phyloP scores from a whole-genome alignment of 768 basidiomycete species.

The Boletus insuetus region DNA sequence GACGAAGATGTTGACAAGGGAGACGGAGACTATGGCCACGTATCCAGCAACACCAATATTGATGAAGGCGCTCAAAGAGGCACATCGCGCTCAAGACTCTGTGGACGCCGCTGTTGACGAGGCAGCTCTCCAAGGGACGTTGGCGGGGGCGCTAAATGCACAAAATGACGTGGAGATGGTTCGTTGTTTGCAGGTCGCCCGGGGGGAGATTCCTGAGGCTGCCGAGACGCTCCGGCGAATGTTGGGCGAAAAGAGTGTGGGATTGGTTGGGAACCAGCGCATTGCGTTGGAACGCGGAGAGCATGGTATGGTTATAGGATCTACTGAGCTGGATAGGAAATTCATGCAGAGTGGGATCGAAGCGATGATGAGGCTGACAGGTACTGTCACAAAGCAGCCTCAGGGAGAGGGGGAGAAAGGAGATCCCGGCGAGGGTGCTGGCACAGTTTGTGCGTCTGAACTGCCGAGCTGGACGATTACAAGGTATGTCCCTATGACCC shows the following conservation, averaged over 20 bases:
- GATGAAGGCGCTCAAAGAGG: conserved; percentile 11
- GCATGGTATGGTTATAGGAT: background rate
- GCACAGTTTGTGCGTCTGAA: conserved; percentile 12
- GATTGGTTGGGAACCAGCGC: background rate
- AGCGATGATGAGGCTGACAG: conserved; percentile 61
- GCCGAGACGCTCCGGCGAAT: conserved; percentile 21
- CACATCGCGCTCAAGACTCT: conserved; percentile 23
- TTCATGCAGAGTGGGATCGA: conserved; percentile 75
- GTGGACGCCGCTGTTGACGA: conserved; percentile 22
- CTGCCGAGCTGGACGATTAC: conserved; percentile 80
- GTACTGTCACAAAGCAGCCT: conserved; percentile 6
- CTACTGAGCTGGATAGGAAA: conserved; percentile 45
- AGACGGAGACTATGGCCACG: background rate
- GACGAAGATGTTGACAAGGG: background rate
- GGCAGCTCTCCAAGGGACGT: conserved; percentile 20
- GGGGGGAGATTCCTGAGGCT: conserved; percentile 25
- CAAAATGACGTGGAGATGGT: conserved; percentile 21
- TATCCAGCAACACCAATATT: background rate
- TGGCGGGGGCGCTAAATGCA: conserved; percentile 13
- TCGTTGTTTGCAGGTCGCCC: conserved; percentile 20
- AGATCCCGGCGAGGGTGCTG: background rate
- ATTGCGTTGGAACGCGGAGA: background rate
- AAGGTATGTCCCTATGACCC: conserved; percentile 32
- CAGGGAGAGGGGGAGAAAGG: background rate
- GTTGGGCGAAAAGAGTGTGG: background rate